Base-by-base conservation (phyloP, 2,329 filamentous ascomycete species). In the Acarospora socialis region DNA sequence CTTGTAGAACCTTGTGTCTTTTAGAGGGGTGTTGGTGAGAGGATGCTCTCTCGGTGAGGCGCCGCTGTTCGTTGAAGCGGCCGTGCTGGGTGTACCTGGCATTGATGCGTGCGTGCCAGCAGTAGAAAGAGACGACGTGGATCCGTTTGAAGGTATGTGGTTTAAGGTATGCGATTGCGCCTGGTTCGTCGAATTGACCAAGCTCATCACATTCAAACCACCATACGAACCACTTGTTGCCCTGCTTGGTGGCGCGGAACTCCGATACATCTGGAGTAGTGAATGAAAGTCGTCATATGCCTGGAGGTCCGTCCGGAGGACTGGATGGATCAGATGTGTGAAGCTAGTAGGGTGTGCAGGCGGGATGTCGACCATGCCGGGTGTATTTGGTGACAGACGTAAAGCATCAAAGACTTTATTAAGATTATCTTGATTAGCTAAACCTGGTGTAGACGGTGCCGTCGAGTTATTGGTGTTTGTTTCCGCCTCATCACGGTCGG, bases 1-100 rank as follows among this genome's bases (percentile, higher is more conserved):
- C 60, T 95, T 95, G 61, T 87, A 98, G 51, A 95, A 98, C 42
- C 80, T 82, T 17, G 80, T 82, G 35, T 95, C 90, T 49, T 90
- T 92, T 23, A 98, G 60, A 4, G 76, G 73, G 3, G 51, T 45
- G 34, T 32, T 36, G 10, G 28, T 35, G 26, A 35, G 25, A n/a
- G 53, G 52, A 21, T 56, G 42, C 4, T 48, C 46, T 21, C 38
- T 36, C 10, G 33, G 34, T 21, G 40, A 43, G 16, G 37, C 28
- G 32, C 40, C 39, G 4, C 36, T 39, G 19, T 41, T 48, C 3
- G 35, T 23, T 21, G 39, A 42, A 14, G 43, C 33, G 41, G 59
- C 21, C 4, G 62, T 74, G 40, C 60, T 69, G 20, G 67, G 75
- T 34, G 67, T 73, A 39, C 67, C 65, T 5, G 73, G 70, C 12